Conservation (phyloP, 805 yeast genomes). For the Zygosaccharomyces rouxii region DNA sequence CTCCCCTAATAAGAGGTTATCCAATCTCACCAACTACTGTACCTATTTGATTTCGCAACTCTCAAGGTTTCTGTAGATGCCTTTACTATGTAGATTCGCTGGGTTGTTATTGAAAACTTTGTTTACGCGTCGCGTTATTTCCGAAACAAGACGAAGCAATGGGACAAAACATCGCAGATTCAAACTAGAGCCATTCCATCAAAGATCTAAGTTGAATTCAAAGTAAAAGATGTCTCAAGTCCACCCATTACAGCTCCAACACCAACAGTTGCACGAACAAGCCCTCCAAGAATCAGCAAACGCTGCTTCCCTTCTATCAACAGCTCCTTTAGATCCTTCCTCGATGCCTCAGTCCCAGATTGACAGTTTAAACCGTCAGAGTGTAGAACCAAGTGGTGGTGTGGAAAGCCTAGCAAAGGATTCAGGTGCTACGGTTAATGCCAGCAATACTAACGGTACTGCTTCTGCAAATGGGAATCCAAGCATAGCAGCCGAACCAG, state of each 20-base stretch:
- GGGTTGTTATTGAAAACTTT: background rate
- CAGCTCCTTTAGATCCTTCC: conserved; percentile 25
- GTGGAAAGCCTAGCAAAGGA: background rate
- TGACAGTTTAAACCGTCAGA: conserved; percentile 3
- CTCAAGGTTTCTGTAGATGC: background rate
- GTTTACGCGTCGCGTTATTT: conserved; percentile 15
- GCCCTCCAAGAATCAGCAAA: conserved; percentile 5
- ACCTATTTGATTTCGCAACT: background rate
- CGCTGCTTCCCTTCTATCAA: conserved; percentile 21
- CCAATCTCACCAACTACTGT: background rate
- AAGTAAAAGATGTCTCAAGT: conserved; percentile 5
- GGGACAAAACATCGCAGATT: conserved; percentile 6
- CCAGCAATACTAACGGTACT: background rate
- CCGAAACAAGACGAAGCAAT: conserved; percentile 16
- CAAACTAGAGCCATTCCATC: conserved; percentile 1
- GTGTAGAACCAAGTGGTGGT: conserved; percentile 1
- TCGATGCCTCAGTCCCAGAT: conserved; percentile 14
- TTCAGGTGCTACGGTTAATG: background rate
- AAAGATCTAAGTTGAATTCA: conserved; percentile 1
- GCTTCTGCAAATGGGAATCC: conserved; percentile 5
- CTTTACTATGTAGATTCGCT: background rate
- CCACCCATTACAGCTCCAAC: conserved; percentile 6
- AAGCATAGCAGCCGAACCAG: conserved; percentile 6
- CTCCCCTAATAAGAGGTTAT: background rate
- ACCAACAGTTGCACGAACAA: conserved; percentile 6